Conservation (phyloP, 2,329 filamentous ascomycete species). For the Colletotrichum sp. region DNA sequence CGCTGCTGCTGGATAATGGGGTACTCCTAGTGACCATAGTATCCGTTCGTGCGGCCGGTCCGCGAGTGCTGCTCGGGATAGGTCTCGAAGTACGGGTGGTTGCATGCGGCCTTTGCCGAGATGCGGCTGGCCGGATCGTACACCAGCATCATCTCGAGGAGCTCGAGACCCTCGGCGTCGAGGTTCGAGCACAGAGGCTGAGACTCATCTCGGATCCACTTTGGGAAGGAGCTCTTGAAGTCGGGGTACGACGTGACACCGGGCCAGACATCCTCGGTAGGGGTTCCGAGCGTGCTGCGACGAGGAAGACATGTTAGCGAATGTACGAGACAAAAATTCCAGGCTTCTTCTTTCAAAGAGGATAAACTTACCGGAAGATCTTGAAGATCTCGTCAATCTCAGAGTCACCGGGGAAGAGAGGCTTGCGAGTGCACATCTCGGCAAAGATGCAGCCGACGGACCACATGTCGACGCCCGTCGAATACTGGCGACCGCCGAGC, state of each 20-base stretch:
- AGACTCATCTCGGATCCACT: slow-evolving; percentile 78
- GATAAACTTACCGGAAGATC: slow-evolving; percentile 76
- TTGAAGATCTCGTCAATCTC: slow-evolving; percentile 92
- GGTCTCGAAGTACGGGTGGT: slow-evolving; percentile 79
- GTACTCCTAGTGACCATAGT: slow-evolving; percentile 21
- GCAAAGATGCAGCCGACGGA: slow-evolving; percentile 94
- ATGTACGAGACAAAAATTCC: background rate
- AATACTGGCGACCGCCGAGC: slow-evolving; percentile 89
- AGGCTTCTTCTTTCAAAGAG: background rate
- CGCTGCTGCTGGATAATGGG: background rate
- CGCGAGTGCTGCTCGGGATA: slow-evolving; percentile 32
- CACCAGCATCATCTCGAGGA: slow-evolving; percentile 74
- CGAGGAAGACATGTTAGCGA: slow-evolving; percentile 23
- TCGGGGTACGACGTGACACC: slow-evolving; percentile 95
- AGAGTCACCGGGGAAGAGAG: slow-evolving; percentile 89
- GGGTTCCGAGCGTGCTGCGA: slow-evolving; percentile 78
- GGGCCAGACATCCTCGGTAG: slow-evolving; percentile 82
- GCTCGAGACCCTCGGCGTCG: slow-evolving; percentile 73
- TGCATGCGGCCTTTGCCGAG: slow-evolving; percentile 85
- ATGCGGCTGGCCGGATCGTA: slow-evolving; percentile 89
- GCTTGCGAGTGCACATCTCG: slow-evolving; percentile 94
- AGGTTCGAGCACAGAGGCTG: slow-evolving; percentile 73
- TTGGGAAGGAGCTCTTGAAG: slow-evolving; percentile 91
- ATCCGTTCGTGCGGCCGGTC: slow-evolving; percentile 20
- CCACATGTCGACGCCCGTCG: slow-evolving; percentile 96